phyloP scores from a whole-genome alignment of 2,329 filamentous ascomycete genomes.

The Fusarium sp. region DNA sequence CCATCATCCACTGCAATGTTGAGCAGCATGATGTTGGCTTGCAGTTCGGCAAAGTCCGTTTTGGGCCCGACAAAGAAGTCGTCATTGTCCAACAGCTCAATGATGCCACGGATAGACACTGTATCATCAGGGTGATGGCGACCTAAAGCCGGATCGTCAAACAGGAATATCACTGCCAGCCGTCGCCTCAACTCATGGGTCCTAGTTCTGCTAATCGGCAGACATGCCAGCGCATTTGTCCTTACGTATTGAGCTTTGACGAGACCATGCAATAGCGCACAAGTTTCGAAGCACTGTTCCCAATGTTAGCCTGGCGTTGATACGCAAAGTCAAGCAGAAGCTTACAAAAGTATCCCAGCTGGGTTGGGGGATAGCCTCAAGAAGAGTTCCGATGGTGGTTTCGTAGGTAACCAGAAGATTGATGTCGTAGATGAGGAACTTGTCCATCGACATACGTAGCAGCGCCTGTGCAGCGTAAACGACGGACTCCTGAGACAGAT shows the following conservation, averaged over 20 bases:
- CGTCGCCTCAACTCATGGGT: slow-evolving; percentile 75
- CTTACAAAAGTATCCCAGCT: slow-evolving; percentile 63
- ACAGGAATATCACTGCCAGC: slow-evolving; percentile 76
- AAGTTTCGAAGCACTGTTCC: slow-evolving; percentile 66
- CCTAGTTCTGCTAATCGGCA: slow-evolving; percentile 67
- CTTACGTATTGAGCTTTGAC: slow-evolving; percentile 67
- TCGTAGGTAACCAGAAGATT: slow-evolving; percentile 60
- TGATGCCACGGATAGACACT: slow-evolving; percentile 62
- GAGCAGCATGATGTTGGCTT: slow-evolving; percentile 76
- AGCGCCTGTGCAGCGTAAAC: slow-evolving; percentile 63
- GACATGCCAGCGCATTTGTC: slow-evolving; percentile 69
- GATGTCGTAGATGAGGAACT: slow-evolving; percentile 61
- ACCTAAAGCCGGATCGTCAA: slow-evolving; percentile 64
- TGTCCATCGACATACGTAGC: slow-evolving; percentile 70
- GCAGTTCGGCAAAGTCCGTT: slow-evolving; percentile 79
- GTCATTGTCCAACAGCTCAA: slow-evolving; percentile 61
- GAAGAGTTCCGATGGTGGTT: slow-evolving; percentile 61
- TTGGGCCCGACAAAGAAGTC: slow-evolving; percentile 67
- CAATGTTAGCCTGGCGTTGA: slow-evolving; percentile 11
- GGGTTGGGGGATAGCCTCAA: slow-evolving; percentile 57
- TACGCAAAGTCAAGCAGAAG: background rate
- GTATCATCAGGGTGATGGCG: slow-evolving; percentile 59
- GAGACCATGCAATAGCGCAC: slow-evolving; percentile 62
- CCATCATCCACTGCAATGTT: slow-evolving; percentile 82
- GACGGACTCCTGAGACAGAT: slow-evolving; percentile 55